Evolutionary conservation across 2,329 filamentous ascomycete species (phyloP).

Genomic region (Colletotrichum coccodes): DNA sequence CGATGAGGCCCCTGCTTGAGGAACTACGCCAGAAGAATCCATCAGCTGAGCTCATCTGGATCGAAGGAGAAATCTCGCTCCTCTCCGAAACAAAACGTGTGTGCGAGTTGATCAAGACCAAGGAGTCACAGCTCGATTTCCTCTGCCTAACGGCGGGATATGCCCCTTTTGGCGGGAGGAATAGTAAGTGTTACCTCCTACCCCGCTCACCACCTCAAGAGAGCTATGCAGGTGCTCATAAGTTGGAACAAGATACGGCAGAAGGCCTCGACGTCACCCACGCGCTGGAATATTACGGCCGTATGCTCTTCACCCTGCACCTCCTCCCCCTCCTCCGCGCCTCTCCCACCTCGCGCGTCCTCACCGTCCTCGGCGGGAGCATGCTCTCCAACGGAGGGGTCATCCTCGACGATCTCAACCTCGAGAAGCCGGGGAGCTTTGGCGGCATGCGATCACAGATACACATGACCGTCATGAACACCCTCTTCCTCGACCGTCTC

Average conservation of each 20-base stretch:
- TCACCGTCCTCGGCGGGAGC: conserved; percentile 39
- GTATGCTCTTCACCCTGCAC: conserved; percentile 50
- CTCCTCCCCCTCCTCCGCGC: conserved; percentile 51
- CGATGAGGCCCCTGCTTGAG: conserved; percentile 44
- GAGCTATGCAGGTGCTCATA: background rate
- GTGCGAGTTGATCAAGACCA: conserved; percentile 48
- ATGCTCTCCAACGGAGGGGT: conserved; percentile 34
- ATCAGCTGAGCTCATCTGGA: conserved; percentile 53
- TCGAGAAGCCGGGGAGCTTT: conserved; percentile 33
- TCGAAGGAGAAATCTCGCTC: conserved; percentile 54
- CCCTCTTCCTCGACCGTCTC: conserved; percentile 38
- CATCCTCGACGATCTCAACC: conserved; percentile 37
- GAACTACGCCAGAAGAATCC: conserved; percentile 48
- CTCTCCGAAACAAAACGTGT: conserved; percentile 52
- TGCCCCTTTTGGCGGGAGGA: conserved; percentile 48
- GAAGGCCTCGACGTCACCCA: conserved; percentile 55
- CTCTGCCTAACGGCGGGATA: conserved; percentile 57
- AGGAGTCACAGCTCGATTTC: conserved; percentile 52
- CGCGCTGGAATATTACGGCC: conserved; percentile 53
- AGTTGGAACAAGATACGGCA: conserved; percentile 41
- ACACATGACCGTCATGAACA: conserved; percentile 33
- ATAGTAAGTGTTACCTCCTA: conserved; percentile 2
- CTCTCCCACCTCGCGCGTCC: conserved; percentile 35
- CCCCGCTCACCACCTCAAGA: background rate
- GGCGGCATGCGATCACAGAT: conserved; percentile 37